A percentile compares a stretch with the other conserved stretches of the same genome.
phyloP scores from a whole-genome alignment of 306 rosid species.

The Hippophae rhamnoides region DNA sequence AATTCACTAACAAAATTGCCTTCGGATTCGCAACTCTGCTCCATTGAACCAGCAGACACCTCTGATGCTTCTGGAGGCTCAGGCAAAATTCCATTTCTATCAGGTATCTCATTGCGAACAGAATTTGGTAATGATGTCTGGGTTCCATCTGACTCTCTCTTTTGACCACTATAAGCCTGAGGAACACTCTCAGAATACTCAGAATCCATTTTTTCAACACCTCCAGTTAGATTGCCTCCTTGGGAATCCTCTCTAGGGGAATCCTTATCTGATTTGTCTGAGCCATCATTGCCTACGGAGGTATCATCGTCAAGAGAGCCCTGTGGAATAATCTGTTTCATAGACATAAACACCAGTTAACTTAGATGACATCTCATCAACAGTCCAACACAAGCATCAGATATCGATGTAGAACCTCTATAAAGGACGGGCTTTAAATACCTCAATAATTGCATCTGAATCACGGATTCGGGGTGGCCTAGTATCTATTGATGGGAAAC shows the following conservation, averaged over 20 bases:
- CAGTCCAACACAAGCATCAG: slow-evolving; percentile 7
- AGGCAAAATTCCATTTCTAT: slow-evolving; percentile 33
- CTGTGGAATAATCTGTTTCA: slow-evolving; percentile 83
- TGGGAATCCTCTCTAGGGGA: slow-evolving; percentile 37
- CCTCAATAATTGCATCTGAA: slow-evolving; percentile 98
- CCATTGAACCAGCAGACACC: slow-evolving; percentile 32
- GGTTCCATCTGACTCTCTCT: slow-evolving; percentile 51
- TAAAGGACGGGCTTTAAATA: slow-evolving; percentile 26
- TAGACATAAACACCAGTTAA: slow-evolving; percentile 25
- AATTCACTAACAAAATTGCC: slow-evolving; percentile 24
- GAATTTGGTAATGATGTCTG: slow-evolving; percentile 37
- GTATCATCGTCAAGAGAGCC: slow-evolving; percentile 71
- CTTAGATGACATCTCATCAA: neutral
- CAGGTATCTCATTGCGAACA: slow-evolving; percentile 28
- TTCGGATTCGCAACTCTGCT: slow-evolving; percentile 32
- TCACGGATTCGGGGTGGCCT: slow-evolving; percentile 92
- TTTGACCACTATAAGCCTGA: slow-evolving; percentile 30
- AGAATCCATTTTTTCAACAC: slow-evolving; percentile 29
- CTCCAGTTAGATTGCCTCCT: slow-evolving; percentile 43
- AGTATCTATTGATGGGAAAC: slow-evolving; percentile 92
- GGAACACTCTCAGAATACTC: slow-evolving; percentile 41
- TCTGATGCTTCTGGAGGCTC: slow-evolving; percentile 37
- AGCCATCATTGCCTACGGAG: slow-evolving; percentile 48
- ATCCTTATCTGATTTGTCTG: slow-evolving; percentile 48
- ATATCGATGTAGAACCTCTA: slow-evolving; percentile 3